Evolutionary conservation across 768 basidiomycete genomes (phyloP).

Genomic region (Dioszegia aurantiaca): DNA sequence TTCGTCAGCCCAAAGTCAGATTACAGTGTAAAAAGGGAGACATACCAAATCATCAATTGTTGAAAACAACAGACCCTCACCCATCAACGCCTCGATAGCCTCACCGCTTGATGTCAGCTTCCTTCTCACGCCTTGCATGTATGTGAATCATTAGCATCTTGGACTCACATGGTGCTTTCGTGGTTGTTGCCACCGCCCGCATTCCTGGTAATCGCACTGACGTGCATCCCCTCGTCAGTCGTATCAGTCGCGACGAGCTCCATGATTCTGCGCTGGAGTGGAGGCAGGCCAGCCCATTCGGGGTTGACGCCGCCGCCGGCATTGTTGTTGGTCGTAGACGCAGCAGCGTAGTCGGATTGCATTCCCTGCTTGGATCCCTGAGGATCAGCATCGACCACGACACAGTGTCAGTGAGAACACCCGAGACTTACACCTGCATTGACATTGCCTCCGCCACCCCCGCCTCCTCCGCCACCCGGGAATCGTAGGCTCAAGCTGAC

Average conservation of each 20-base stretch:
- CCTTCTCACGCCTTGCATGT: neutral
- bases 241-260: conserved; percentile 61
- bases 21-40: conserved; percentile 47
- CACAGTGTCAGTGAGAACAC: neutral
- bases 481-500: conserved; percentile 61
- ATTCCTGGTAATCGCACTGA: conserved; percentile 67
- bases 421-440: conserved; percentile 1
- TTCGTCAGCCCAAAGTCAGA: neutral
- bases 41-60: conserved; percentile 71
- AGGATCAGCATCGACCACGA: neutral
- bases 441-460: conserved; percentile 6
- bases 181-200: conserved; percentile 61
- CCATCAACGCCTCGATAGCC: conserved; percentile 73
- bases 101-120: conserved; percentile 53
- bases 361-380: conserved; percentile 3
- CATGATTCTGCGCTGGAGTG: conserved; percentile 65
- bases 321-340: conserved; percentile 5
- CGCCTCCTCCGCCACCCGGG: conserved; percentile 59
- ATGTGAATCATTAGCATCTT: conserved; percentile 60
- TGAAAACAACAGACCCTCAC: conserved; percentile 73
- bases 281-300: conserved; percentile 60
- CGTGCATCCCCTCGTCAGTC: conserved; percentile 67
- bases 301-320: conserved; percentile 9
- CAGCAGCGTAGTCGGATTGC: conserved; percentile 22
- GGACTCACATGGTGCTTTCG: no score